A percentile compares a stretch with the other conserved stretches of the same genome.
Conservation (phyloP, 306 rosid genomes). For the Pterocarpus santalinus region DNA sequence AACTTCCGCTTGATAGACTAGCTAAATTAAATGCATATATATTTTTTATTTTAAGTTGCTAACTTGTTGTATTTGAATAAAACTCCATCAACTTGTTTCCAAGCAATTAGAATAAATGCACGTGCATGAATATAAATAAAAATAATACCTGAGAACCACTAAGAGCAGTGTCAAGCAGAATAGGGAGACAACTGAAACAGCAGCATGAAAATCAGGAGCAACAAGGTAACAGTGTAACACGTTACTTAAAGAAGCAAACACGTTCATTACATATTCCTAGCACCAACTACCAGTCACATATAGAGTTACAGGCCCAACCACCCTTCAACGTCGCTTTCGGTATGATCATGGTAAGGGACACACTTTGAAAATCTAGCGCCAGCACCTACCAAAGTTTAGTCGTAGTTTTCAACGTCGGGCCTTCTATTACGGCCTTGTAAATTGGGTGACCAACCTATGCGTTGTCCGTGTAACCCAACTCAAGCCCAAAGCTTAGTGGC, state of each 20-base stretch:
- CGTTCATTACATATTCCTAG: background rate
- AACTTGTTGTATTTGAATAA: no score
- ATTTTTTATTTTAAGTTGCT: no score
- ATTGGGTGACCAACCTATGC: background rate
- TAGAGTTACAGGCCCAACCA: background rate
- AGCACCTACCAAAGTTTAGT: background rate
- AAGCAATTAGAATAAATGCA: no score
- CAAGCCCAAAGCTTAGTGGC: constrained; percentile 1
- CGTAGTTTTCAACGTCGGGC: no score
- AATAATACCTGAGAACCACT: no score
- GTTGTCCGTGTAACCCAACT: background rate
- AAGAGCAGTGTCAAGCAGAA: background rate
- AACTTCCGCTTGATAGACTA: no score
- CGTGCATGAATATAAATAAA: no score
- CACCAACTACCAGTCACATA: constrained; percentile 35
- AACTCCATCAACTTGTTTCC: no score
- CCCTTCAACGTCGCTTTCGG: background rate
- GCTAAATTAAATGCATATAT: no score
- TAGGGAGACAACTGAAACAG: background rate
- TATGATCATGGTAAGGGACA: no score
- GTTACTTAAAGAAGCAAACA: background rate
- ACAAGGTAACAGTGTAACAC: background rate
- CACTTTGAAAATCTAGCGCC: background rate
- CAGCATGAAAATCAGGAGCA: background rate
- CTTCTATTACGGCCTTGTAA: background rate